Conservation (phyloP, 345 rosid species). For the Hibiscus syriacus region DNA sequence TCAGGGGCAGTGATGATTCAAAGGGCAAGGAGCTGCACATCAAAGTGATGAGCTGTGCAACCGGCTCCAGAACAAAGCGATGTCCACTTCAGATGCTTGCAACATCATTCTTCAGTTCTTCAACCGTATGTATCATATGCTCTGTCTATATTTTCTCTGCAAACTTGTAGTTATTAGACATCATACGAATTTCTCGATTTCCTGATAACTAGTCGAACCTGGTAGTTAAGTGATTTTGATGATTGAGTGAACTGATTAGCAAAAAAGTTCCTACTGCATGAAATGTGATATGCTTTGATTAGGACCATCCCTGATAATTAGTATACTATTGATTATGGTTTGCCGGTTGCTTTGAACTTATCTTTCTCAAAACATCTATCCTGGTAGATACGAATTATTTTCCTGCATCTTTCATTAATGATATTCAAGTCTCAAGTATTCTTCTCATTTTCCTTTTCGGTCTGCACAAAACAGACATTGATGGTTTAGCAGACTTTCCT, state of each 20-base stretch:
- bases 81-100: slow-evolving; percentile 60
- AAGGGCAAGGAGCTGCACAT: slow-evolving; percentile 68
- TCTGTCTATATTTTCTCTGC: slow-evolving; percentile 1
- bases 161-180: neutral
- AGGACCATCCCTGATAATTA: neutral
- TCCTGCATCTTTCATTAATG: neutral
- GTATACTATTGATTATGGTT: neutral
- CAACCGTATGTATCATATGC: slow-evolving; percentile 52
- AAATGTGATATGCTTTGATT: neutral
- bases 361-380: neutral
- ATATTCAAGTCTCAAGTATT: neutral
- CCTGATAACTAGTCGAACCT: neutral
- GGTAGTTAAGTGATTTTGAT: neutral
- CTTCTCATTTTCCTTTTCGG: neutral
- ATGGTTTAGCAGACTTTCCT: slow-evolving; percentile 38
- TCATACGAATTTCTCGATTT: neutral
- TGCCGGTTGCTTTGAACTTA: neutral
- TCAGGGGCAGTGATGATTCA: slow-evolving; percentile 63
- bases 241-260: neutral
- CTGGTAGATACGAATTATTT: neutral
- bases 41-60: slow-evolving; percentile 54
- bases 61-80: slow-evolving; percentile 45
- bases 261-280: neutral
- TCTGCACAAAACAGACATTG: slow-evolving; percentile 28
- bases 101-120: slow-evolving; percentile 63